Base-by-base conservation (phyloP, 2,329 filamentous ascomycete genomes). In the Ilyonectria sp. region DNA sequence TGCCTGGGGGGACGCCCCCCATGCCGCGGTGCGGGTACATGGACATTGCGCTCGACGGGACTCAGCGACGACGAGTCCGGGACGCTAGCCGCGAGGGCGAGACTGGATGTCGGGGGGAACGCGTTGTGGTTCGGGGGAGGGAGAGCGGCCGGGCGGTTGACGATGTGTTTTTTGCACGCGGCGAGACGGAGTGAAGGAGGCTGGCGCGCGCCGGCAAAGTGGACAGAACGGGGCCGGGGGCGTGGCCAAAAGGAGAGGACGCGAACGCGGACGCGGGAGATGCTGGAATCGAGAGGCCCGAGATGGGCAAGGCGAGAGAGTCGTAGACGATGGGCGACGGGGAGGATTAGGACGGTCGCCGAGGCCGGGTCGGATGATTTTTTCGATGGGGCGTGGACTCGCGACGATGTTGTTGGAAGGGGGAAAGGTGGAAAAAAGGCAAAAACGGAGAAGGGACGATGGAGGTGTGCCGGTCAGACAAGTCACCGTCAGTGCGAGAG, bases 21-120 rank as follows among this genome's bases (percentile, higher is more conserved):
- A 97, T 92, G 81, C 91, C 92, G 79, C 94, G 94, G 86, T 97
- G 94, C 77, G 93, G 93, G 83, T 97, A 97, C 94, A 98, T 97
- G 63, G 89, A 90, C 89, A 91, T 90, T 68, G 74, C 73, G 74
- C 70, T 66, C 66, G 59, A 70, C 61, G 50, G 65, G 68, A 70
- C 67, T 72, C 63, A 53, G 69, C 46, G 61, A 71, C 63, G 63
- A 66, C 7, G 60, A 63, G 60, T 64, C 64, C 57, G 62, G 47
- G 46, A 68, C 53, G 57, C 47, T 70, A 65, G 71, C 65, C 60
- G 59, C 60, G 50, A 66, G 70, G 58, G 63, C 63, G 40, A 57
- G 33, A 44, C 54, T 26, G 21, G 47, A 35, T 60, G 13, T 43
- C 23, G 49, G 49, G 54, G n/a, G 26, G n/a, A 37, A 65, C 44